phyloP scores from a whole-genome alignment of 2,329 filamentous ascomycete species.

The Claviceps arundinis region DNA sequence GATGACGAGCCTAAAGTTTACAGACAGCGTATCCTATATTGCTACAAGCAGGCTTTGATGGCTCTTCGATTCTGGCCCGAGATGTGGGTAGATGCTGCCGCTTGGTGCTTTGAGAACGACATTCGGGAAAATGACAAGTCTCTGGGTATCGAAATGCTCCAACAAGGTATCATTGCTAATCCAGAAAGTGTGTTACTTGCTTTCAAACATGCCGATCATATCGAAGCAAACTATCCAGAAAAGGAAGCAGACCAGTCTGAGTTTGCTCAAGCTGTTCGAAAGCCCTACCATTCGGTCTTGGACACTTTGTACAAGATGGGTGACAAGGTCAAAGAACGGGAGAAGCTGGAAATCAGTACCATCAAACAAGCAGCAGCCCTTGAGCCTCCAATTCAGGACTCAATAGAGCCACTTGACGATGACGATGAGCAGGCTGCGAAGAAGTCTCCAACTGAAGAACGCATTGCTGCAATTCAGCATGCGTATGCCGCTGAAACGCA shows the following conservation, averaged over 20 bases:
- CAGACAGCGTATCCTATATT: constrained; percentile 70
- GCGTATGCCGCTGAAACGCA: constrained; percentile 61
- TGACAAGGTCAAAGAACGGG: constrained; percentile 54
- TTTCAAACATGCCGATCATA: constrained; percentile 76
- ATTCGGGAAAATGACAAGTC: constrained; percentile 47
- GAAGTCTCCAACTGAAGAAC: constrained; percentile 49
- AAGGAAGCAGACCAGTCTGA: constrained; percentile 68
- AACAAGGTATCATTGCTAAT: constrained; percentile 75
- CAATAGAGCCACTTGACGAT: constrained; percentile 33
- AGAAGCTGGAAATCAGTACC: constrained; percentile 43
- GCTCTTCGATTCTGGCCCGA: constrained; percentile 88
- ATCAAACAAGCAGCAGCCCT: constrained; percentile 39
- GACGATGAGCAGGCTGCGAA: constrained; percentile 28
- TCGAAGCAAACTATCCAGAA: constrained; percentile 64
- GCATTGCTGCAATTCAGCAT: constrained; percentile 47
- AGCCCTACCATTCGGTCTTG: constrained; percentile 71
- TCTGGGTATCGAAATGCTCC: constrained; percentile 60
- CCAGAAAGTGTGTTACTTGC: constrained; percentile 86
- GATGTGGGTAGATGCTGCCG: constrained; percentile 88
- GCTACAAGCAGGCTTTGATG: constrained; percentile 90
- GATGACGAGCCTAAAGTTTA: constrained; percentile 65
- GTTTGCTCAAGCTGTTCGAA: constrained; percentile 65
- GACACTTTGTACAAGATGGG: constrained; percentile 81
- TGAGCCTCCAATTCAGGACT: constrained; percentile 22
- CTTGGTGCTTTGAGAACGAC: constrained; percentile 78